Evolutionary conservation across 2,329 filamentous ascomycete genomes (phyloP).

Genomic region (Daldinia sp.): DNA sequence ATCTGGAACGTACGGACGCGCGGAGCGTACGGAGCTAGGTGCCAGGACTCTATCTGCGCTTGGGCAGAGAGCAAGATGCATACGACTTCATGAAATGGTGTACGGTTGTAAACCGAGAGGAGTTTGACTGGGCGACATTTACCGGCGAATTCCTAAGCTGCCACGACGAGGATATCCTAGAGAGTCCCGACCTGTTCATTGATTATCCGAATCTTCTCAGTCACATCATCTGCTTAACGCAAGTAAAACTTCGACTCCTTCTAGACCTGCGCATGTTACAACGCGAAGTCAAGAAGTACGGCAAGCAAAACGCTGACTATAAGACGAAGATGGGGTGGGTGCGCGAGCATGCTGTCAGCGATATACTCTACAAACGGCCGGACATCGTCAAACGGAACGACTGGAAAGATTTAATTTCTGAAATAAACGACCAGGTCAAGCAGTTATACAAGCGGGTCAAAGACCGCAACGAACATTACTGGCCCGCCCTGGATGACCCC

Average conservation of each 20-base stretch:
- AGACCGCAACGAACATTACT: slow-evolving; percentile 40
- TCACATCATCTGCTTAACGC: slow-evolving; percentile 30
- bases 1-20: background rate
- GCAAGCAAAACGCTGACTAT: slow-evolving; percentile 19
- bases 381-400: slow-evolving; percentile 40
- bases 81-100: slow-evolving; percentile 47
- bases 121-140: slow-evolving; percentile 54
- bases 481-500: slow-evolving; percentile 34
- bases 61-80: slow-evolving; percentile 37
- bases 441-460: slow-evolving; percentile 19
- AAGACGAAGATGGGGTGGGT: slow-evolving; percentile 44
- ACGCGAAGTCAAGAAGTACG: slow-evolving; percentile 21
- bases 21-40: slow-evolving; percentile 35
- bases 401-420: slow-evolving; percentile 19
- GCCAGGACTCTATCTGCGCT: slow-evolving; percentile 31
- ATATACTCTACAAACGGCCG: slow-evolving; percentile 36
- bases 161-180: slow-evolving; percentile 74
- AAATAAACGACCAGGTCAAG: slow-evolving; percentile 31
- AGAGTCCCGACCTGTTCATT: slow-evolving; percentile 43
- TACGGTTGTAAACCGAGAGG: background rate
- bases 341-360: slow-evolving; percentile 34
- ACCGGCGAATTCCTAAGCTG: slow-evolving; percentile 69
- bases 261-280: slow-evolving; percentile 38
- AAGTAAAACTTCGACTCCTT: slow-evolving; percentile 40
- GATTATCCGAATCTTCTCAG: slow-evolving; percentile 13